Percentiles rank a stretch among this genome's conserved stretches.
Conservation (phyloP, 2,329 filamentous ascomycete genomes). For the Penicillium nordicum region DNA sequence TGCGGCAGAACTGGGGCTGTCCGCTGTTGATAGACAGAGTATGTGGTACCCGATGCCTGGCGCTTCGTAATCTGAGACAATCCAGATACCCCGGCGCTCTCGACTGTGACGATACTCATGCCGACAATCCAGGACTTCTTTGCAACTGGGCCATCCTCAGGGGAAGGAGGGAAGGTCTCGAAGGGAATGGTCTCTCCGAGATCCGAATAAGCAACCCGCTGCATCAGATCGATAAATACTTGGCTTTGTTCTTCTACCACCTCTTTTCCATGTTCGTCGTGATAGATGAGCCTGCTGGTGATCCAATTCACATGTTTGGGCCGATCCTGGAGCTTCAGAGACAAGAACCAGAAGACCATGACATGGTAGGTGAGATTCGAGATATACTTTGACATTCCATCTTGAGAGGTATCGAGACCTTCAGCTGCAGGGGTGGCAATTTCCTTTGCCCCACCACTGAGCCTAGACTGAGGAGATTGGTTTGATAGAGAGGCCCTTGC, state of each 20-base stretch:
- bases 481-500: constrained; percentile 31
- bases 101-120: constrained; percentile 51
- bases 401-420: constrained; percentile 47
- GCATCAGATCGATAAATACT: constrained; percentile 93
- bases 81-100: constrained; percentile 48
- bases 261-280: constrained; percentile 69
- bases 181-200: constrained; percentile 63
- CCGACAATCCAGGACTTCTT: constrained; percentile 52
- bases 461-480: constrained; percentile 23
- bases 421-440: constrained; percentile 31
- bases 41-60: constrained; percentile 51
- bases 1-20: constrained; percentile 46
- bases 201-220: constrained; percentile 80
- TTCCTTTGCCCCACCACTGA: constrained; percentile 46
- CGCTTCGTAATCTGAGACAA: constrained; percentile 50
- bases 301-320: constrained; percentile 87
- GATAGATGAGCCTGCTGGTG: constrained; percentile 74
- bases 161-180: constrained; percentile 40
- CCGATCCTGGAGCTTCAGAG: constrained; percentile 78
- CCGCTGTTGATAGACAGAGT: constrained; percentile 47
- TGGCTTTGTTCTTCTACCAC: constrained; percentile 87
- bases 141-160: constrained; percentile 41
- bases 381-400: constrained; percentile 88
- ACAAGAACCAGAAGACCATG: constrained; percentile 95
- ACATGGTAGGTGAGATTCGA: constrained; percentile 92